phyloP scores from a whole-genome alignment of 2,329 filamentous ascomycete species.

The Penicillium sp. region DNA sequence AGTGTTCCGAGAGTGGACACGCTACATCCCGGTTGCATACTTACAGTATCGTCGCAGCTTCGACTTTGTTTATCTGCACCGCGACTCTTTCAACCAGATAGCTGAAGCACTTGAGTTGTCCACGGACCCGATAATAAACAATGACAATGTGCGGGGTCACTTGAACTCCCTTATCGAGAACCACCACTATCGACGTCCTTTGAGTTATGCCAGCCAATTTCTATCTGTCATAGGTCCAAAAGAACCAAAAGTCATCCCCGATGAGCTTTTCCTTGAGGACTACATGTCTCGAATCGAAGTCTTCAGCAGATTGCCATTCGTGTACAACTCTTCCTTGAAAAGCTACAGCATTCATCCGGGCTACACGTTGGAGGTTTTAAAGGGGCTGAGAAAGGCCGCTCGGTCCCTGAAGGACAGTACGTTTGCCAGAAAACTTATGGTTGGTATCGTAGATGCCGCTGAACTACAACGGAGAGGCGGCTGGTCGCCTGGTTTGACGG shows the following conservation, averaged over 20 bases:
- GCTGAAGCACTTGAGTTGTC: not conserved
- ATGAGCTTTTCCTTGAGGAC: not conserved
- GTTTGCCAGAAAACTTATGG: not conserved
- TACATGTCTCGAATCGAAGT: not conserved
- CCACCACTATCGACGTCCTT: not conserved
- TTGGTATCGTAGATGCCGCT: not conserved
- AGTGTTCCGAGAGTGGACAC: not conserved
- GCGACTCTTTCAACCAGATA: not conserved
- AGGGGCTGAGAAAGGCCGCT: not conserved
- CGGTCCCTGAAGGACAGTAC: too few relatives aligned
- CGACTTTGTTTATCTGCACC: not conserved
- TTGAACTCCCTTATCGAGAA: not conserved
- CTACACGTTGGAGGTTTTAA: not conserved
- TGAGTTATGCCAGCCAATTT: not conserved
- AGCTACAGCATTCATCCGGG: not conserved
- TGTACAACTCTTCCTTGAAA: not conserved
- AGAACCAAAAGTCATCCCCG: not conserved
- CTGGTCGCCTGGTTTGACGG: not conserved
- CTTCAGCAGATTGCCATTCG: not conserved
- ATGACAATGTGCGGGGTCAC: not conserved
- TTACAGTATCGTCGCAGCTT: not conserved
- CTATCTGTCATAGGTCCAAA: not conserved
- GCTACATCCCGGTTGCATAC: not conserved
- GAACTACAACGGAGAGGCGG: not conserved
- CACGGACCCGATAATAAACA: not conserved